Evolutionary conservation across 192 early-diverging fungal genomes (phyloP).

Genomic region (Backusella westeae): DNA sequence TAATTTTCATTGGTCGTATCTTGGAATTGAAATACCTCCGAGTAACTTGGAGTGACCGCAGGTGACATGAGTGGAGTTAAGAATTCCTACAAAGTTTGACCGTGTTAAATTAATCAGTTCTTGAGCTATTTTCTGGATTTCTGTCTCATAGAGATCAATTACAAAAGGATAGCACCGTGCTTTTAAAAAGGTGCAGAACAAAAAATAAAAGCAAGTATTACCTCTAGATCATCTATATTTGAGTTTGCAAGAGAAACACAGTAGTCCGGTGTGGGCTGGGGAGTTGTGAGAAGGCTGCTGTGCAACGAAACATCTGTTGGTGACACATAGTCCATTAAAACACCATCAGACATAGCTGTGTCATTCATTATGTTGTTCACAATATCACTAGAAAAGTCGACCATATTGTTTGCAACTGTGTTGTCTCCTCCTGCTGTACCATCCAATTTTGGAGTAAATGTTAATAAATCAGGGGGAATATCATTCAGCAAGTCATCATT

Average conservation of each 20-base stretch:
- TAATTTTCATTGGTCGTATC: constrained; percentile 25
- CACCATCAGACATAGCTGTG: background rate
- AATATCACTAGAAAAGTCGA: background rate
- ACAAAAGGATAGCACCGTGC: background rate
- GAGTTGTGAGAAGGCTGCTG: background rate
- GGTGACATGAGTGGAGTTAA: constrained; percentile 66
- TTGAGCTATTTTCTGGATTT: background rate
- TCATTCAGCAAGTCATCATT: background rate
- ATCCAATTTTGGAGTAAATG: background rate
- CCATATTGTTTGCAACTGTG: background rate
- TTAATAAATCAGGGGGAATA: background rate
- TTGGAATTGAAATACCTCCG: constrained; percentile 15
- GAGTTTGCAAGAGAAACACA: background rate
- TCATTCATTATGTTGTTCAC: background rate
- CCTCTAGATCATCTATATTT: background rate
- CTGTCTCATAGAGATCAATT: background rate
- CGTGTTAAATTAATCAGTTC: background rate
- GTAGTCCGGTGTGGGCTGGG: background rate
- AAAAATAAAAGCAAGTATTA: background rate
- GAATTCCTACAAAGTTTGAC: constrained; percentile 8
- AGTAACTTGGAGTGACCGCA: constrained; percentile 54
- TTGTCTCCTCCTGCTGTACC: background rate
- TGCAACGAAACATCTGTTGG: background rate
- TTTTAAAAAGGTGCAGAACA: background rate
- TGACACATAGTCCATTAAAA: background rate